These are phyloP conservation scores for Phaeosphaeriaceae sp. DNA, from an alignment of 2,329 filamentous ascomycete species.

Conservation along the genomic window DNA sequence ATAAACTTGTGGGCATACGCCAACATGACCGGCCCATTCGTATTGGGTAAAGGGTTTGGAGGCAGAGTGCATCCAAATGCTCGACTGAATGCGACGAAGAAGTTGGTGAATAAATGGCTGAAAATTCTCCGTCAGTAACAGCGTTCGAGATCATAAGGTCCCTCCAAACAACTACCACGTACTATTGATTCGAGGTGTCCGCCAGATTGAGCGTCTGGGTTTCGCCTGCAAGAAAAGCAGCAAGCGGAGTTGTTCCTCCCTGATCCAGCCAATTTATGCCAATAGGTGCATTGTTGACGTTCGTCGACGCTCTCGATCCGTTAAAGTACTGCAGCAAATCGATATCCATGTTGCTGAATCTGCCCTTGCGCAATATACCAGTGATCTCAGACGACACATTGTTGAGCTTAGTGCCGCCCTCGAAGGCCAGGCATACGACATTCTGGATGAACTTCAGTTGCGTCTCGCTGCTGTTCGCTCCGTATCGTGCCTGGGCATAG, in stretches of 20 bases:
- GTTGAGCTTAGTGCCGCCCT: slow-evolving; percentile 1
- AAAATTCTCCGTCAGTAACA: not conserved
- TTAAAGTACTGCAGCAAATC: slow-evolving; percentile 4
- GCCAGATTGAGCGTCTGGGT: slow-evolving; percentile 1
- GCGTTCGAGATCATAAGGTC: not conserved
- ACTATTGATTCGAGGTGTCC: slow-evolving; percentile 6
- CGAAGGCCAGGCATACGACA: slow-evolving; percentile 4
- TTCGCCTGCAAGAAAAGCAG: slow-evolving; percentile 4
- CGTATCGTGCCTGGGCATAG: slow-evolving; percentile 1
- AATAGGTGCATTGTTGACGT: slow-evolving; percentile 7
- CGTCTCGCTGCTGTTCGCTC: slow-evolving; percentile 4
- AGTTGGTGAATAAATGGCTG: slow-evolving; percentile 5
- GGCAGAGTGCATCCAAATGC: slow-evolving; percentile 5
- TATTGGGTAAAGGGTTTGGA: slow-evolving; percentile 1
- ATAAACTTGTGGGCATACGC: slow-evolving; percentile 8
- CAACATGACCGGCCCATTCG: slow-evolving; percentile 1
- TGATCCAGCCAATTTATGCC: slow-evolving; percentile 8
- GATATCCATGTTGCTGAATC: slow-evolving; percentile 1
- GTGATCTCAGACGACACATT: slow-evolving; percentile 5
- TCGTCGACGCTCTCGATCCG: slow-evolving; percentile 3
- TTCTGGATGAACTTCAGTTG: slow-evolving; percentile 7
- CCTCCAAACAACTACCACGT: not conserved
- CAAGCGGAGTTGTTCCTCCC: slow-evolving; percentile 3
- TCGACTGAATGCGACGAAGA: slow-evolving; percentile 6
- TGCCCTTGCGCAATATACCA: slow-evolving; percentile 2